Evolutionary conservation across 305 asterid genomes (phyloP), one percentile per base, ranked within the genome.

Genomic region (Fraxinus latifolia): DNA sequence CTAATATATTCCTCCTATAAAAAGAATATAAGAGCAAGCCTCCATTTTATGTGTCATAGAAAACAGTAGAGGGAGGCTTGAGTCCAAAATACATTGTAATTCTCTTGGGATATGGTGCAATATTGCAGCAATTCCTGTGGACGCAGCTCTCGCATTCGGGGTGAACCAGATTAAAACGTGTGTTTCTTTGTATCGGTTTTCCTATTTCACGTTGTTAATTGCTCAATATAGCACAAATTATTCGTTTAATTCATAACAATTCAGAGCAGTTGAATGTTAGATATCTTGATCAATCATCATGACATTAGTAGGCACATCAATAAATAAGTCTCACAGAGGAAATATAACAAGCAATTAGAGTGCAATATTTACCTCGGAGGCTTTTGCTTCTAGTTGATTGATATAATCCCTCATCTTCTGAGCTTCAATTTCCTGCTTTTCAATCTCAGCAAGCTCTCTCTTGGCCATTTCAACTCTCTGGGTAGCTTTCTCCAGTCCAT

Each of bases 401-500:
- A 94, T 83, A 82, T 96, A 92, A 27, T 90, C 97, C 86, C 91
- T 87, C 79, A 81, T 23, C 81, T 76, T 31, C 84, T 83, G 88
- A 23, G 93, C 95, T 81, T 96, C 97, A 17, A 83, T 83, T 88
- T 94, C 96, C 89, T 91, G 98, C 84, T 85, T 90, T 79, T 96
- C 86, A 78, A 96, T 91, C 85, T 92, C 91, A 25, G 95, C 97
- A 72, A 94, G 92, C 81, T 93, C 91, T 84, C 89, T 83, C 91
- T 87, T 92, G 1, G 98, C 98, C 73, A 11, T 77, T 84, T 94
- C 98, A 47, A 94, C 97, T 83, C 99, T 90, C 81, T 42, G 82
- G 0, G 98, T 85, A 55, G 98, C 99, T 88, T 92, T 88, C 86
- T 92, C 95, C 85, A 96, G 86, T 79, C 95, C 97, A 77, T 92